Conservation (phyloP, 768 basidiomycete genomes). For the Mycena leptocephala region DNA sequence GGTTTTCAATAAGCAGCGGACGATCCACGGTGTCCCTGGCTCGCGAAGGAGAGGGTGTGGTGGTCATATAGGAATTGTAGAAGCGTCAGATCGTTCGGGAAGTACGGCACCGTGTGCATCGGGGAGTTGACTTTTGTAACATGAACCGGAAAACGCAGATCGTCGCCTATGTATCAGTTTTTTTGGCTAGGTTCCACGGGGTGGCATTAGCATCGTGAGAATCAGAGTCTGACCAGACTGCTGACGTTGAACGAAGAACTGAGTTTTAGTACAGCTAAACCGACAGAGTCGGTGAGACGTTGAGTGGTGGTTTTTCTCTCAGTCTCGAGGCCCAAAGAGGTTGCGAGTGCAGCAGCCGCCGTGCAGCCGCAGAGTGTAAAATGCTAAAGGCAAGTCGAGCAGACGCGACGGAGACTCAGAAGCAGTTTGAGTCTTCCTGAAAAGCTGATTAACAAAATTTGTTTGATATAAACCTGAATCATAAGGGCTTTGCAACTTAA, state of each 20-base stretch:
- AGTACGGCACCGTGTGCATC: slow-evolving; percentile 26
- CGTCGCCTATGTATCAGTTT: background rate
- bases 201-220: background rate
- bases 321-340: no score
- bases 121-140: slow-evolving; percentile 10
- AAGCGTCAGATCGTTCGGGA: slow-evolving; percentile 57
- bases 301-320: no score
- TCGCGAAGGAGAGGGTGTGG: slow-evolving; percentile 50
- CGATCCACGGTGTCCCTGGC: slow-evolving; percentile 53
- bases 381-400: no score
- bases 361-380: no score
- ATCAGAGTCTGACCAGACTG: background rate
- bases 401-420: no score
- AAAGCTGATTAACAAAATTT: no score
- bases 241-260: no score
- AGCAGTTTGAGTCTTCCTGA: no score
- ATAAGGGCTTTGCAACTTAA: no score
- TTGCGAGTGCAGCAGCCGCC: background rate
- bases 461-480: no score
- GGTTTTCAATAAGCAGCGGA: slow-evolving; percentile 27
- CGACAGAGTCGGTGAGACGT: no score
- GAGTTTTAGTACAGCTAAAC: no score
- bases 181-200: background rate
- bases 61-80: slow-evolving; percentile 56
- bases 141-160: background rate